Evolutionary conservation across 768 basidiomycete genomes (phyloP).

Genomic region (Tylopilus plumbeoviolaceoides): DNA sequence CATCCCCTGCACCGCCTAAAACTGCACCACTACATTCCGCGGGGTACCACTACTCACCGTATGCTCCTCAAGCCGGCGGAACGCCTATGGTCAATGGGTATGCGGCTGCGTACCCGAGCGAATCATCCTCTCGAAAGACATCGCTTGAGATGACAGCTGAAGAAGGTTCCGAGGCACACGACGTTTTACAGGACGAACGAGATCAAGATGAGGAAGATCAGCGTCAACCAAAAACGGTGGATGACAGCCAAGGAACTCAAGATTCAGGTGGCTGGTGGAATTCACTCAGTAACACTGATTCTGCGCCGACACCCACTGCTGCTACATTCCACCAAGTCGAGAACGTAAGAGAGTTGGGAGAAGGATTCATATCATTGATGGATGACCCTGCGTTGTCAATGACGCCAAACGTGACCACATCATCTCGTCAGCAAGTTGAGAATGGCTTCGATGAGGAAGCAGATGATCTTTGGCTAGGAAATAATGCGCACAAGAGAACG

Average conservation of each 20-base stretch:
- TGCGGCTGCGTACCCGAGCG: slow-evolving; percentile 30
- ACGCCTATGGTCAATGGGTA: slow-evolving; percentile 37
- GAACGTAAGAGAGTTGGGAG: slow-evolving; percentile 38
- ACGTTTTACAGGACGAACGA: background rate
- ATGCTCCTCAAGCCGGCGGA: slow-evolving; percentile 22
- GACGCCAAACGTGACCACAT: slow-evolving; percentile 19
- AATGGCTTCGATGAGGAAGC: slow-evolving; percentile 49
- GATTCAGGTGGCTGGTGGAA: slow-evolving; percentile 62
- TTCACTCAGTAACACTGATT: slow-evolving; percentile 37
- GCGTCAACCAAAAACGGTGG: slow-evolving; percentile 12
- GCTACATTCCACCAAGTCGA: slow-evolving; percentile 59
- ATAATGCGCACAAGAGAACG: slow-evolving; percentile 46
- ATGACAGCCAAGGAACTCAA: slow-evolving; percentile 34
- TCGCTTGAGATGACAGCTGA: slow-evolving; percentile 31
- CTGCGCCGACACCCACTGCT: slow-evolving; percentile 61
- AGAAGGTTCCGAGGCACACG: slow-evolving; percentile 16
- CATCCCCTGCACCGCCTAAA: slow-evolving; percentile 54
- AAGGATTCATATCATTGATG: slow-evolving; percentile 83
- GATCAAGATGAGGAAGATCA: slow-evolving; percentile 6
- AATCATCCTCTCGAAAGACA: slow-evolving; percentile 24
- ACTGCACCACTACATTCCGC: slow-evolving; percentile 48
- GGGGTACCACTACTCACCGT: slow-evolving; percentile 26
- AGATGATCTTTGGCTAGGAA: slow-evolving; percentile 91
- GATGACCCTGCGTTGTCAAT: slow-evolving; percentile 50
- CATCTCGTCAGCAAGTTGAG: slow-evolving; percentile 10